Evolutionary conservation across 1,284 basidiomycete genomes (phyloP).

Genomic region (Cystobasidium pallidum): DNA sequence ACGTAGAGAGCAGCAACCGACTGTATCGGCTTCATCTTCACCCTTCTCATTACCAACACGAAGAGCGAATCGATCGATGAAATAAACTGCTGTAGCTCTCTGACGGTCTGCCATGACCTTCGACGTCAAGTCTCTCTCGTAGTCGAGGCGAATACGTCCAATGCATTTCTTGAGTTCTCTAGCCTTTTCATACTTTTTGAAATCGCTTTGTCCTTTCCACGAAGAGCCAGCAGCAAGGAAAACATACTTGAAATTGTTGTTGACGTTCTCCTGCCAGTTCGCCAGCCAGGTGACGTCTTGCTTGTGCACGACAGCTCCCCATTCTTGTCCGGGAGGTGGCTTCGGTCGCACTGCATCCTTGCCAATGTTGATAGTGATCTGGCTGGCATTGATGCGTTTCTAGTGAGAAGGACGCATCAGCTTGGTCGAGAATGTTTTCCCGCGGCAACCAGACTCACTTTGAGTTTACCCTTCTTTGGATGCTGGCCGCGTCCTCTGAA

Average conservation of each 20-base stretch:
- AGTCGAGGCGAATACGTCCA: constrained; percentile 83
- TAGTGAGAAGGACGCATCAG: constrained; percentile 54
- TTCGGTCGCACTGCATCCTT: constrained; percentile 69
- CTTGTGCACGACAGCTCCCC: constrained; percentile 70
- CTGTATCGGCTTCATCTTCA: constrained; percentile 95
- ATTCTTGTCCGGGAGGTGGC: constrained; percentile 53
- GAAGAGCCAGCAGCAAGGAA: constrained; percentile 92
- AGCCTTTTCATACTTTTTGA: constrained; percentile 94
- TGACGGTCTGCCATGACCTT: constrained; percentile 92
- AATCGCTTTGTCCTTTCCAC: constrained; percentile 93
- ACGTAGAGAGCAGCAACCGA: constrained; percentile 93
- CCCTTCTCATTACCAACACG: constrained; percentile 98
- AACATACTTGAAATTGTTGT: constrained; percentile 77
- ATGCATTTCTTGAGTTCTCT: constrained; percentile 88
- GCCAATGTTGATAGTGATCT: constrained; percentile 92
- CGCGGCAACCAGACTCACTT: constrained; percentile 64
- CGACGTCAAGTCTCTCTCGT: constrained; percentile 76
- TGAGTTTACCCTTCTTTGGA: constrained; percentile 93
- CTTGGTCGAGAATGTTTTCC: neutral
- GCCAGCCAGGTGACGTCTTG: constrained; percentile 97
- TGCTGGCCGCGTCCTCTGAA: constrained; percentile 98
- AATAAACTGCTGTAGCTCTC: constrained; percentile 94
- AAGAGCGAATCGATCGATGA: constrained; percentile 91
- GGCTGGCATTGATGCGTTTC: constrained; percentile 85
- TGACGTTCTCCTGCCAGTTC: constrained; percentile 79